A percentile compares a stretch with the other conserved stretches of the same genome.
Evolutionary conservation across 208 protist genomes (phyloP).

Genomic region (Wallacemonas sp.): DNA sequence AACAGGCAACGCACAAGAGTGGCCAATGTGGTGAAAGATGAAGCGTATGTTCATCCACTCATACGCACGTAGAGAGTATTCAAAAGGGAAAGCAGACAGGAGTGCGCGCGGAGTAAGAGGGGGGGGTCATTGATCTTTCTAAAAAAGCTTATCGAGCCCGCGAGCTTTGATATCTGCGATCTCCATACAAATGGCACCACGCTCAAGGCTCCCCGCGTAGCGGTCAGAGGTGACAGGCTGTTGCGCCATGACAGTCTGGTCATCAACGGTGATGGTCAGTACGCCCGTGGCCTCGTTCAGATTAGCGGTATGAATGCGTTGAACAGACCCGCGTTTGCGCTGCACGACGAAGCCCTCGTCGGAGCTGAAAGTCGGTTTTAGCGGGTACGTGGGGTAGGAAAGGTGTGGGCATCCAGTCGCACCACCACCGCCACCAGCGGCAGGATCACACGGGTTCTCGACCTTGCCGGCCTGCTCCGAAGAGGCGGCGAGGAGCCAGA

Average conservation of each 20-base stretch:
- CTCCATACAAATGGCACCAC: conserved; percentile 88
- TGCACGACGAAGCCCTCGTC: conserved; percentile 22
- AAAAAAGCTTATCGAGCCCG: conserved; percentile 43
- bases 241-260: conserved; percentile 42
- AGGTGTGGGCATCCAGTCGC: neutral
- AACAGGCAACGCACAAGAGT: too few species aligned
- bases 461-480: conserved; percentile 15
- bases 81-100: too few species aligned
- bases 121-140: too few species aligned
- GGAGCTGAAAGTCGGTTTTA: conserved; percentile 27
- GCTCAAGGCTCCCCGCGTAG: conserved; percentile 43
- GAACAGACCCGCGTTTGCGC: conserved; percentile 34
- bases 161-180: conserved; percentile 81
- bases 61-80: too few species aligned
- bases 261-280: conserved; percentile 73
- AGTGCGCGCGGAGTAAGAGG: too few species aligned
- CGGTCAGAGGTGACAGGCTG: conserved; percentile 63
- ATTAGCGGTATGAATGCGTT: conserved; percentile 61
- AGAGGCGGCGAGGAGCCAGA: conserved; percentile 37
- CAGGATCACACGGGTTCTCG: neutral
- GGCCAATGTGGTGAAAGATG: too few species aligned
- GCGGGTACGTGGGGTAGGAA: conserved; percentile 33
- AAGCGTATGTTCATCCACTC: too few species aligned
- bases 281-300: conserved; percentile 71
- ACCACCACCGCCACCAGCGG: neutral